Percentiles rank a stretch among this genome's conserved stretches.
Evolutionary conservation across 177 flowering plant species (phyloP).

Genomic region (Vitis hybrid): DNA sequence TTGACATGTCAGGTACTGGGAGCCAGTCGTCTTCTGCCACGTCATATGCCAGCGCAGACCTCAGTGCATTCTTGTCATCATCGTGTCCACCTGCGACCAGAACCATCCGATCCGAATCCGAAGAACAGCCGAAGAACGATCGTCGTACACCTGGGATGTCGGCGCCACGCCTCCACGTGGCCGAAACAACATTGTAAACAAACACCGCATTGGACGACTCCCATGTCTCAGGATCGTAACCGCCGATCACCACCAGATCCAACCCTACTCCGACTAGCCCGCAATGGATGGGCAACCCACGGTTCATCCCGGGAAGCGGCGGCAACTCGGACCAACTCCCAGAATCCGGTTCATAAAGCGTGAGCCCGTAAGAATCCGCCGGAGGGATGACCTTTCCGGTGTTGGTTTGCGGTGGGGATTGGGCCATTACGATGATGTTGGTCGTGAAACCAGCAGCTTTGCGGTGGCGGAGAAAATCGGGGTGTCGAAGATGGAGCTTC

Average conservation of each 20-base stretch:
- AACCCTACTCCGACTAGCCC: constrained; percentile 50
- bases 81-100: constrained; percentile 28
- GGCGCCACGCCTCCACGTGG: constrained; percentile 61
- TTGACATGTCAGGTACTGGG: constrained; percentile 10
- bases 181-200: constrained; percentile 48
- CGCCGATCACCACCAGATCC: constrained; percentile 64
- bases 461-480: constrained; percentile 33
- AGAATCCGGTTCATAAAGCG: constrained; percentile 41
- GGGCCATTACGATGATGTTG: constrained; percentile 29
- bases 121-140: constrained; percentile 17
- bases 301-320: constrained; percentile 31
- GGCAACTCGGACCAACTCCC: constrained; percentile 53
- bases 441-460: constrained; percentile 21
- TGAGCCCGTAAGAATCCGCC: constrained; percentile 36
- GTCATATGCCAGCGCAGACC: constrained; percentile 17
- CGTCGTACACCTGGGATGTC: constrained; percentile 55
- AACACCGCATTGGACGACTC: constrained; percentile 33
- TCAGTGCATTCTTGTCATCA: constrained; percentile 21
- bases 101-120: neutral
- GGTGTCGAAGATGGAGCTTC: constrained; percentile 29
- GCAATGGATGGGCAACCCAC: constrained; percentile 66
- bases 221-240: constrained; percentile 60
- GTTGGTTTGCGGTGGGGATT: constrained; percentile 16
- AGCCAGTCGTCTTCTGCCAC: constrained; percentile 15
- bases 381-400: constrained; percentile 4